Percentiles rank a stretch among this genome's conserved stretches.
These are phyloP conservation scores for Pythium folliculosum DNA, from an alignment of 352 stramenopile species.

Conservation along the genomic window DNA sequence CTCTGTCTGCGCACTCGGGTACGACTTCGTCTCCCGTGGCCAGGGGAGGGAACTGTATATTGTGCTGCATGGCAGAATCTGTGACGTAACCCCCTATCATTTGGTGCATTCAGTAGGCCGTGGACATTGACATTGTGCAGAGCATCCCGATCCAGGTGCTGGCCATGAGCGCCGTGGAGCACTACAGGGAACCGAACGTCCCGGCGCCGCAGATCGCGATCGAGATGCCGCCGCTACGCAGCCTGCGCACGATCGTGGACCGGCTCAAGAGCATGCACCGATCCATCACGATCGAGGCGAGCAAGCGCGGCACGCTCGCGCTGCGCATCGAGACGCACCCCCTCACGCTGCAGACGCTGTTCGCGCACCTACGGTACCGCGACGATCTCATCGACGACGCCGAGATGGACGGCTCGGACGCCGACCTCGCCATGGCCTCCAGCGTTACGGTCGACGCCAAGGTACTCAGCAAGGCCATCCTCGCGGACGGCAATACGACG, in stretches of 20 bases:
- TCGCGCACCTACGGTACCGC: slow-evolving; percentile 71
- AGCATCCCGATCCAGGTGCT: slow-evolving; percentile 83
- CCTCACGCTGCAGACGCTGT: slow-evolving; percentile 76
- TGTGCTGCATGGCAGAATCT: background rate
- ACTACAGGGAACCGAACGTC: slow-evolving; percentile 78
- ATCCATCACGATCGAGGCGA: slow-evolving; percentile 76
- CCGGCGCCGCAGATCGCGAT: slow-evolving; percentile 76
- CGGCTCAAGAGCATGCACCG: slow-evolving; percentile 74
- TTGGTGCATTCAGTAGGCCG: slow-evolving; percentile 34
- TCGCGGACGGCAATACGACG: slow-evolving; percentile 68
- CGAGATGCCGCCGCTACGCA: slow-evolving; percentile 73
- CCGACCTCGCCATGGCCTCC: slow-evolving; percentile 27
- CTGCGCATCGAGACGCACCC: slow-evolving; percentile 71
- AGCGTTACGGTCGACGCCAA: slow-evolving; percentile 81
- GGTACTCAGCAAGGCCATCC: slow-evolving; percentile 74
- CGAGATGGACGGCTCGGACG: slow-evolving; percentile 34
- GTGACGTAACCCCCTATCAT: background rate
- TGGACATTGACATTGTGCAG: slow-evolving; percentile 87
- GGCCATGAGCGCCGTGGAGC: slow-evolving; percentile 69
- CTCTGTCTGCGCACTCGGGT: slow-evolving; percentile 68
- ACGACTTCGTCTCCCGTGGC: background rate
- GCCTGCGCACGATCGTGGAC: slow-evolving; percentile 72
- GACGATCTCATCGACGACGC: slow-evolving; percentile 68
- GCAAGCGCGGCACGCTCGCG: slow-evolving; percentile 61
- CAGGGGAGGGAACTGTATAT: background rate